phyloP scores from a whole-genome alignment of 768 basidiomycete species.

The Phylloporus arenicola region DNA sequence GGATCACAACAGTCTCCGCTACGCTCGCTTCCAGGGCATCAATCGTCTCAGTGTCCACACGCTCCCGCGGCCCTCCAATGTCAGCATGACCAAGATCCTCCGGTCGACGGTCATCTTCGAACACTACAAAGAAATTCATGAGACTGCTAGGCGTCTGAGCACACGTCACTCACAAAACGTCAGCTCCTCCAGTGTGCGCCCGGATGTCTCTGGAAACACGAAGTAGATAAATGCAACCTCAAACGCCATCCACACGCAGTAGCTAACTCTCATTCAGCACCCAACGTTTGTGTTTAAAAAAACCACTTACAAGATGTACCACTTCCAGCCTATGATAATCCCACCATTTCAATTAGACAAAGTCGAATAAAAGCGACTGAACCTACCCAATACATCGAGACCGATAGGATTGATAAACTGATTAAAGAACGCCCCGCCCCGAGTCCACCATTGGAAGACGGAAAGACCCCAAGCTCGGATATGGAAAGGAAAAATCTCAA shows the following conservation, averaged over 20 bases:
- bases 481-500: slow-evolving; percentile 61
- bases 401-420: slow-evolving; percentile 7
- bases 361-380: neutral
- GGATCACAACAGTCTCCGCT: neutral
- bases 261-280: slow-evolving; percentile 6
- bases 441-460: slow-evolving; percentile 55
- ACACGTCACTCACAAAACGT: slow-evolving; percentile 10
- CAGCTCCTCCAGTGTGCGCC: slow-evolving; percentile 16
- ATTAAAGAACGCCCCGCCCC: slow-evolving; percentile 22
- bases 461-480: slow-evolving; percentile 56
- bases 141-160: slow-evolving; percentile 13
- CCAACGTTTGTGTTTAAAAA: no score
- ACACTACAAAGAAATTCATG: slow-evolving; percentile 17
- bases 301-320: slow-evolving; percentile 9
- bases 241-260: slow-evolving; percentile 12
- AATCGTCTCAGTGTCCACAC: neutral
- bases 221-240: slow-evolving; percentile 13
- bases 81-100: neutral
- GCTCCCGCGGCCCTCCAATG: neutral
- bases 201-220: slow-evolving; percentile 19
- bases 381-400: neutral
- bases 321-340: slow-evolving; percentile 11
- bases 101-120: neutral
- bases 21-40: neutral
- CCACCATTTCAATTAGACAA: neutral